Base-by-base conservation (phyloP, 2,329 filamentous ascomycete genomes). In the Fulvia fulva region DNA sequence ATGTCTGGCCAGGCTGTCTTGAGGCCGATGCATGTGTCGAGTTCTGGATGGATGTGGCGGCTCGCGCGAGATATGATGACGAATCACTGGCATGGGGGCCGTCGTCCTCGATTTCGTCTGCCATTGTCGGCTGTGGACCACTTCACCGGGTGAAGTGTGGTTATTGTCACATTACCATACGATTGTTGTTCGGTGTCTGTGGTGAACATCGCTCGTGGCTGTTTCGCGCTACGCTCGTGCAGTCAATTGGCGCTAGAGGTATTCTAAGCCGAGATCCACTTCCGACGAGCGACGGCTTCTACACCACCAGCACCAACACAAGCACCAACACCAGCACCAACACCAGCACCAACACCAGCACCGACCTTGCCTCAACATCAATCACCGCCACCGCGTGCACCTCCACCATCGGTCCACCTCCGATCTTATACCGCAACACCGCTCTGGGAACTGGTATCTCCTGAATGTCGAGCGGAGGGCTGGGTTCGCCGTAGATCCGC, bases 21-120 rank as follows among this genome's bases (percentile, higher is more conserved):
- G 57, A 52, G 21, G 16, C 41, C 7, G 57, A 51, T 55, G 61
- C 55, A 53, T 58, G 55, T 57, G 62, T 55, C 41, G 56, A 43
- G 37, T 63, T 60, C 44, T 51, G 58, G 57, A 58, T 56, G 37
- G 58, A 45, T 28, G 63, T 61, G 59, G 61, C 62, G 59, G 56
- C 61, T 44, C 61, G 62, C 56, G 63, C 55, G 50, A 60, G 51
- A 45, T 57, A 55, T 32, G 57, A 57, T 26, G 56, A 53, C 37
- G 57, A 47, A 28, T 44, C 47, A n/a, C 45, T 30, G 30, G 49
- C 49, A 30, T 50, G 43, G 22, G 61, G 59, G 21, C 56, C 61
- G 56, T 63, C 63, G 44, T 67, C 63, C 54, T 65, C 59, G 52
- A 65, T 68, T 43, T 66, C 67, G 56, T 67, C 67, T n/a, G 64